phyloP scores from a whole-genome alignment of 2,329 filamentous ascomycete species.

The Pseudogymnoascus sp. region DNA sequence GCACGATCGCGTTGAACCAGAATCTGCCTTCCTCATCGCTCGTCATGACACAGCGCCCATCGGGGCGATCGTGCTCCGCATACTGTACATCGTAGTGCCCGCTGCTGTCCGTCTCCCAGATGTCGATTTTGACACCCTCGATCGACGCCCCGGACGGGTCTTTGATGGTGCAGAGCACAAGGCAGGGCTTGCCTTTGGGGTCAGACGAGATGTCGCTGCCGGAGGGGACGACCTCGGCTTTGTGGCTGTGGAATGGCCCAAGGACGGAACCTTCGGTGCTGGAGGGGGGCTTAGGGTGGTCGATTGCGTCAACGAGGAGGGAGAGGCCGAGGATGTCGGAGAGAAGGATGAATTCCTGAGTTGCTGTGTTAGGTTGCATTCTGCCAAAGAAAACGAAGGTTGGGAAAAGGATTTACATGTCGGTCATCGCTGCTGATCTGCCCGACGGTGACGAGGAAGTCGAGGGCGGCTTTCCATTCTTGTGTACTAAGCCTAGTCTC shows the following conservation, averaged over 20 bases:
- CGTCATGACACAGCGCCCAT: slow-evolving; percentile 65
- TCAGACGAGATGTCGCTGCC: slow-evolving; percentile 63
- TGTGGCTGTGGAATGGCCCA: slow-evolving; percentile 78
- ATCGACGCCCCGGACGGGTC: slow-evolving; percentile 60
- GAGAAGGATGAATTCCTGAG: slow-evolving; percentile 71
- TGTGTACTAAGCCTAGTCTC: no score
- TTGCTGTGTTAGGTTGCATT: background rate
- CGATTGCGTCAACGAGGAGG: slow-evolving; percentile 73
- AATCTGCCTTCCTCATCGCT: slow-evolving; percentile 68
- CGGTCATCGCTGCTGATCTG: no score
- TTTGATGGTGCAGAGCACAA: slow-evolving; percentile 67
- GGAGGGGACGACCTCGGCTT: slow-evolving; percentile 51
- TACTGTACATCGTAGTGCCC: slow-evolving; percentile 81
- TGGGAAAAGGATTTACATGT: background rate
- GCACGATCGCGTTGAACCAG: slow-evolving; percentile 80
- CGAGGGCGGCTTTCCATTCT: no score
- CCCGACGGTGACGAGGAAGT: no score
- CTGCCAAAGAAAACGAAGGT: background rate
- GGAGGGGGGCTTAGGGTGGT: slow-evolving; percentile 67
- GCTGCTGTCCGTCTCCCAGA: slow-evolving; percentile 79
- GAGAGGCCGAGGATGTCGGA: slow-evolving; percentile 75
- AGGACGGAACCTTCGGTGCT: slow-evolving; percentile 74
- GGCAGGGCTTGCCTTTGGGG: slow-evolving; percentile 59
- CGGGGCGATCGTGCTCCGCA: slow-evolving; percentile 53
- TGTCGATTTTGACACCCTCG: slow-evolving; percentile 62